These are phyloP conservation scores for Galerina marginata DNA, from an alignment of 768 basidiomycete species.

Conservation along the genomic window DNA sequence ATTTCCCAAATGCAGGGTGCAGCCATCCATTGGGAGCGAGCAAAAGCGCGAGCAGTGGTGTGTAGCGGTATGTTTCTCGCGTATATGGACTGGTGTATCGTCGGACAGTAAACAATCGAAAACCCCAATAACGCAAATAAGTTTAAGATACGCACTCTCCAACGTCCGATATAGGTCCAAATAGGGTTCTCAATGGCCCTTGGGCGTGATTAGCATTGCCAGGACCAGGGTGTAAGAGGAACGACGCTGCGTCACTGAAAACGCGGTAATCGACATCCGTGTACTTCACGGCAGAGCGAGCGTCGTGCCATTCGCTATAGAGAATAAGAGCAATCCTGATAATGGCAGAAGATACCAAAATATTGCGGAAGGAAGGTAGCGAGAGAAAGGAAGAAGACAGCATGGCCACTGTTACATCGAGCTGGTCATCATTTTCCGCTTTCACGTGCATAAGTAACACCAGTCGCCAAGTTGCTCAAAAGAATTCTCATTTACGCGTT, in stretches of 20 bases:
- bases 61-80: slow-evolving; percentile 95
- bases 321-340: slow-evolving; percentile 74
- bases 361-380: slow-evolving; percentile 50
- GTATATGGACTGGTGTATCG: slow-evolving; percentile 76
- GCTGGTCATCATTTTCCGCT: neutral
- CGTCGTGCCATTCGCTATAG: slow-evolving; percentile 93
- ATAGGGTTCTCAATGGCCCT: slow-evolving; percentile 56
- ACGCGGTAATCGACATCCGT: slow-evolving; percentile 99
- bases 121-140: neutral
- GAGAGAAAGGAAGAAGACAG: slow-evolving; percentile 22
- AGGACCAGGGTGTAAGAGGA: slow-evolving; percentile 58
- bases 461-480: neutral
- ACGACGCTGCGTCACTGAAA: slow-evolving; percentile 89
- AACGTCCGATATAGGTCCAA: slow-evolving; percentile 42
- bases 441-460: neutral
- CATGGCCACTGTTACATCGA: slow-evolving; percentile 11
- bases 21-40: slow-evolving; percentile 81
- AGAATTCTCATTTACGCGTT: neutral
- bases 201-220: slow-evolving; percentile 54
- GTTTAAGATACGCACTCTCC: slow-evolving; percentile 71
- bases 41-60: slow-evolving; percentile 86
- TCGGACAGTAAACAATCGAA: slow-evolving; percentile 5
- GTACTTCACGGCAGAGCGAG: slow-evolving; percentile 84
- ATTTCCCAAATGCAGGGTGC: slow-evolving; percentile 90
- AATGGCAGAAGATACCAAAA: slow-evolving; percentile 58